A percentile compares a stretch with the other conserved stretches of the same genome.
These are phyloP conservation scores for Spergularia bocconei DNA, from an alignment of 148 eudicot species.

Conservation along the genomic window DNA sequence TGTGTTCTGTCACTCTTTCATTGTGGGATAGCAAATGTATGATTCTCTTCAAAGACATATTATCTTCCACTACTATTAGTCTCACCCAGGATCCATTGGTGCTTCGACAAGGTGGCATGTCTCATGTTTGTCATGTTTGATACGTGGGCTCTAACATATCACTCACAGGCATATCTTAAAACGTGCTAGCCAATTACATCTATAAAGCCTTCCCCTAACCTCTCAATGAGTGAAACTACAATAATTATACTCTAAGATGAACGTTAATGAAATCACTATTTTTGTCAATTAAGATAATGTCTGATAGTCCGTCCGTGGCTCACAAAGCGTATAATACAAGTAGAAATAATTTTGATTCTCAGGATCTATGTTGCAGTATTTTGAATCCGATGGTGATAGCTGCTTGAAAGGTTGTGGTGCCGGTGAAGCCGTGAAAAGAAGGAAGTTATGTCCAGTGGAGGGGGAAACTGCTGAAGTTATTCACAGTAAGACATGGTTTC, in stretches of 20 bases:
- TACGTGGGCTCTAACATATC: no score
- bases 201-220: background rate
- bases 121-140: no score
- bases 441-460: conserved; percentile 41
- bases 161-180: no score
- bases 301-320: background rate
- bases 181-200: background rate
- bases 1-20: no score
- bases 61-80: no score
- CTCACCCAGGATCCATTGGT: no score
- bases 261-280: no score
- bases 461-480: conserved; percentile 25
- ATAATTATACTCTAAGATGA: no score
- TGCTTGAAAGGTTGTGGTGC: conserved; percentile 31
- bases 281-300: background rate
- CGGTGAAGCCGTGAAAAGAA: conserved; percentile 41
- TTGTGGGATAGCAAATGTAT: no score
- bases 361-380: conserved; percentile 34
- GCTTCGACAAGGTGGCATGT: no score
- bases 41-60: no score
- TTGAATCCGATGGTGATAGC: conserved; percentile 23
- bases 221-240: background rate
- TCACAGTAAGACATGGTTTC: conserved; percentile 21
- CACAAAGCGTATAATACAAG: no score
- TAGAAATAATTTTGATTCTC: background rate